phyloP scores from a whole-genome alignment of 805 yeast genomes.

The Suhomyces prunicola region DNA sequence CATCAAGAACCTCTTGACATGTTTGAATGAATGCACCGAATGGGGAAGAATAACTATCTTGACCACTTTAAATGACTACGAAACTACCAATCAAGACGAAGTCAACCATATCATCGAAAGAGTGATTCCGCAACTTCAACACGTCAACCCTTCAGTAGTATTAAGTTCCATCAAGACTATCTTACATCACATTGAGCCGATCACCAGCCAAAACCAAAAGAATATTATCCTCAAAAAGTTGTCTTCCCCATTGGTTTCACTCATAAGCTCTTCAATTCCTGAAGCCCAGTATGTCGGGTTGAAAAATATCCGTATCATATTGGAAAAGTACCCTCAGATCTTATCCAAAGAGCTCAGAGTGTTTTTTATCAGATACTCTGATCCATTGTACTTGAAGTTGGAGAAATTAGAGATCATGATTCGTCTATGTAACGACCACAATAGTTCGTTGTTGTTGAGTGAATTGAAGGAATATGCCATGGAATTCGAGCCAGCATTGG shows the following conservation, averaged over 20 bases:
- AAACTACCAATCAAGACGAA: conserved; percentile 54
- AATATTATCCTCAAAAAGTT: conserved; percentile 59
- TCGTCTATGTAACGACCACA: conserved; percentile 60
- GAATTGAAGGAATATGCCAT: conserved; percentile 78
- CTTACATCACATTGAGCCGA: conserved; percentile 57
- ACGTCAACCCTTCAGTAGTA: conserved; percentile 94
- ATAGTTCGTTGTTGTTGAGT: conserved; percentile 55
- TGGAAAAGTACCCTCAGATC: conserved; percentile 83
- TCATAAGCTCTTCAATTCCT: conserved; percentile 78
- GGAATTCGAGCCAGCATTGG: conserved; percentile 83
- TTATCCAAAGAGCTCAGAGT: conserved; percentile 79
- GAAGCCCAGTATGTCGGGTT: conserved; percentile 94
- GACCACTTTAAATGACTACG: conserved; percentile 73
- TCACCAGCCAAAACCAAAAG: conserved; percentile 41
- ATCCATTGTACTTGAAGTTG: conserved; percentile 73
- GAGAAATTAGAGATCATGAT: conserved; percentile 76
- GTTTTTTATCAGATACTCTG: conserved; percentile 83
- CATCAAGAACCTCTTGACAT: conserved; percentile 65
- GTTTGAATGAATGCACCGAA: conserved; percentile 95
- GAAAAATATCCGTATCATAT: conserved; percentile 82
- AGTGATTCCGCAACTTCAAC: conserved; percentile 92
- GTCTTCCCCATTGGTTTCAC: conserved; percentile 81
- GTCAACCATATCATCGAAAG: conserved; percentile 85
- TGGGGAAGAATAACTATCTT: conserved; percentile 96
- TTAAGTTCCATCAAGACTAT: conserved; percentile 79